A percentile compares a stretch with the other conserved stretches of the same genome.
phyloP scores from a whole-genome alignment of 2,329 filamentous ascomycete genomes.

The Cladobotryum mycophilum region DNA sequence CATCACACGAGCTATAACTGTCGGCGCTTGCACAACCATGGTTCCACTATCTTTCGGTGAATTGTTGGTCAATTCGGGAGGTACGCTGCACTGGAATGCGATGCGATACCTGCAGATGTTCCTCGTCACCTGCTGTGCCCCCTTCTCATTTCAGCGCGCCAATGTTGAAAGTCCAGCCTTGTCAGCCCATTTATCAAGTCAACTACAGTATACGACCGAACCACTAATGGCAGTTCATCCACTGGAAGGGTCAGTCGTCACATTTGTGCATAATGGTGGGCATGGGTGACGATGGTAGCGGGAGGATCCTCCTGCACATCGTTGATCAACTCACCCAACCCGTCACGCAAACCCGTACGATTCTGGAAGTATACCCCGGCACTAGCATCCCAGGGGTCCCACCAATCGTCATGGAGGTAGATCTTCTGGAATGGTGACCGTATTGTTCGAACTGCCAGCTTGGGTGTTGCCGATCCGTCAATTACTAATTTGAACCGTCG shows the following conservation, averaged over 20 bases:
- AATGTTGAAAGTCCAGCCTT: too few relatives aligned
- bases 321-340: conserved; percentile 13
- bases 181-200: too few relatives aligned
- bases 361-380: conserved; percentile 14
- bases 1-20: not conserved
- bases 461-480: too few relatives aligned
- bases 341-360: conserved; percentile 6
- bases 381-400: conserved; percentile 7
- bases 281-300: not conserved
- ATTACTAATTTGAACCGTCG: too few relatives aligned
- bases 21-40: conserved; percentile 7
- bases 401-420: conserved; percentile 9
- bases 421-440: conserved; percentile 11
- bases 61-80: too few relatives aligned
- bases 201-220: too few relatives aligned
- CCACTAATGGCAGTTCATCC: too few relatives aligned
- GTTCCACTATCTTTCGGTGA: too few relatives aligned
- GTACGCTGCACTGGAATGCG: too few relatives aligned
- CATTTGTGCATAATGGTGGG: not conserved
- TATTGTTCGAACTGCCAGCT: not conserved
- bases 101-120: too few relatives aligned
- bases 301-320: conserved; percentile 14
- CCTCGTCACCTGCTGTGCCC: too few relatives aligned
- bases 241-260: not conserved
- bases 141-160: too few relatives aligned